These are phyloP conservation scores for Avena insularis DNA, from an alignment of 176 grass and related monocot species.

Conservation along the genomic window DNA sequence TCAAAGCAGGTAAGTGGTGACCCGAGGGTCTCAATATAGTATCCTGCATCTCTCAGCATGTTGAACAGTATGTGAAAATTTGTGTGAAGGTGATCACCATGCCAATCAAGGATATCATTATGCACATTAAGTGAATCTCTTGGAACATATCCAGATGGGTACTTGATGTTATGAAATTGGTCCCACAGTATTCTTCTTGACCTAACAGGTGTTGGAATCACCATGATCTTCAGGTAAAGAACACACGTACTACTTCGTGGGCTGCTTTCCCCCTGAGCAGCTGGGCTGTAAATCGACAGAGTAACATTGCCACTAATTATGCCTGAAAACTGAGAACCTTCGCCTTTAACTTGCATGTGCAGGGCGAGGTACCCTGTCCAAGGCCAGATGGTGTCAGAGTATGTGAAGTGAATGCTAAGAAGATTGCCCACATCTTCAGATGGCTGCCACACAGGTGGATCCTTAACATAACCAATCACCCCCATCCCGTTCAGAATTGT, in stretches of 20 bases:
- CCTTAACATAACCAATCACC: conserved; percentile 87
- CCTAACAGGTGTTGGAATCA: conserved; percentile 79
- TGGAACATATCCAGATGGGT: conserved; percentile 96
- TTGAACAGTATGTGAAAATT: conserved; percentile 99
- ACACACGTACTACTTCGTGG: conserved; percentile 67
- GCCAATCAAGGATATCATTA: conserved; percentile 99
- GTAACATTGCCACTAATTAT: conserved; percentile 89
- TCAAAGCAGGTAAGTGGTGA: conserved; percentile 98
- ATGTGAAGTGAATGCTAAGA: conserved; percentile 86
- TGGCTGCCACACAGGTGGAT: conserved; percentile 78
- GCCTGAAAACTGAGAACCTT: conserved; percentile 83
- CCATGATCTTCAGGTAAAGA: conserved; percentile 82
- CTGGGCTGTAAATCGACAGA: conserved; percentile 69
- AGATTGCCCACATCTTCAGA: conserved; percentile 87
- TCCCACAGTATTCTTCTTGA: conserved; percentile 95
- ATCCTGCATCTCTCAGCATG: conserved; percentile 94
- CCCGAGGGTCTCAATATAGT: conserved; percentile 89
- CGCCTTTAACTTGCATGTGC: conserved; percentile 93
- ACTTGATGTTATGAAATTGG: conserved; percentile 99
- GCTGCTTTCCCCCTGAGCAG: conserved; percentile 60
- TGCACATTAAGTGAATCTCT: conserved; percentile 97
- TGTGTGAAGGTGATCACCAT: conserved; percentile 96
- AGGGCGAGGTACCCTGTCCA: conserved; percentile 94
- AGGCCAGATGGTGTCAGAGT: conserved; percentile 96
- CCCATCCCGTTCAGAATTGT: conserved; percentile 98